Percentiles rank a stretch among this genome's conserved stretches.
Conservation (phyloP, 2,329 filamentous ascomycete species). For the Leptographium galeiforme region DNA sequence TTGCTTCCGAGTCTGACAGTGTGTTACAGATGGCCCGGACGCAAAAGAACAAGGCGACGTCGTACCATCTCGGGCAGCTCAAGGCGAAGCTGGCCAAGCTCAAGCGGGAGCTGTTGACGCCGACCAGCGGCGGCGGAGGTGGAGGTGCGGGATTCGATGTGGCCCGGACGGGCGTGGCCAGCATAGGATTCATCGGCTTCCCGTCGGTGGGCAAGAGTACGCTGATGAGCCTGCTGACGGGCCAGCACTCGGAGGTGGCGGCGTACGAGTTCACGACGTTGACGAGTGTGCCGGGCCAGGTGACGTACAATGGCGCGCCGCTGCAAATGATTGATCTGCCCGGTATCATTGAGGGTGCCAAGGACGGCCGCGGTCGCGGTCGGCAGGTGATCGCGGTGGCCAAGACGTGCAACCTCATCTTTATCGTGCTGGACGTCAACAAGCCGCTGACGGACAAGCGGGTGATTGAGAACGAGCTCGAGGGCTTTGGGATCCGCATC, state of each 20-base stretch:
- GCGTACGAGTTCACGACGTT: slow-evolving; percentile 98
- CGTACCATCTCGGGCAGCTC: slow-evolving; percentile 85
- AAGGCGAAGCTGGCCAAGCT: slow-evolving; percentile 98
- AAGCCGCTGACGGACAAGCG: slow-evolving; percentile 96
- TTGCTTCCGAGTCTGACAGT: neutral
- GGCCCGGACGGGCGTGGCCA: slow-evolving; percentile 90
- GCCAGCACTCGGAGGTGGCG: slow-evolving; percentile 91
- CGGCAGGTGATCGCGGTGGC: slow-evolving; percentile 97
- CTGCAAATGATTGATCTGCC: slow-evolving; percentile 97
- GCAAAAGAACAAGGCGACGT: slow-evolving; percentile 94
- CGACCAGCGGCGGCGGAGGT: slow-evolving; percentile 63
- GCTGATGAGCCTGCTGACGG: slow-evolving; percentile 85
- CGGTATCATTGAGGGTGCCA: slow-evolving; percentile 96
- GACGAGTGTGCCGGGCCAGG: slow-evolving; percentile 92
- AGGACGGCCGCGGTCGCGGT: slow-evolving; percentile 94
- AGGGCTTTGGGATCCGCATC: slow-evolving; percentile 94
- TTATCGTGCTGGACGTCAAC: slow-evolving; percentile 96
- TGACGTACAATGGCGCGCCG: slow-evolving; percentile 90
- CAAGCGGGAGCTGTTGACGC: slow-evolving; percentile 88
- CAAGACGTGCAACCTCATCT: slow-evolving; percentile 97
- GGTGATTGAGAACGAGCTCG: slow-evolving; percentile 86
- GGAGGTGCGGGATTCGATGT: slow-evolving; percentile 90
- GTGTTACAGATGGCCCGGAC: slow-evolving; percentile 70
- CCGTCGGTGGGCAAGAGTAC: slow-evolving; percentile 98
- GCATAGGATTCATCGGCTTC: slow-evolving; percentile 95